phyloP scores from a whole-genome alignment of 768 basidiomycete species.

The Lentinula aciculospora region DNA sequence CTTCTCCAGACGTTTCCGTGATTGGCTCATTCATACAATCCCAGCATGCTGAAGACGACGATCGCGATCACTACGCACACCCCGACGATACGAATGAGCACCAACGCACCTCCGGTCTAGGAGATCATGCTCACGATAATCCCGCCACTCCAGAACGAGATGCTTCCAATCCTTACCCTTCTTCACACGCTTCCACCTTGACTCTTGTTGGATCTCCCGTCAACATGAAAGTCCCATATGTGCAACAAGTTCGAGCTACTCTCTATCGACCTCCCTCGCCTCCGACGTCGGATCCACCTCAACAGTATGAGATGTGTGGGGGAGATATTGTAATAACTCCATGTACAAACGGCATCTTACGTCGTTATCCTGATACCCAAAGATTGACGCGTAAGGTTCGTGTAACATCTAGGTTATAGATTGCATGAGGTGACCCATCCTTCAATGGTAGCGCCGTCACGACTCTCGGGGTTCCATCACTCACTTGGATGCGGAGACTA shows the following conservation, averaged over 20 bases:
- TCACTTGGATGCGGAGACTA: neutral
- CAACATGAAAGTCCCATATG: neutral
- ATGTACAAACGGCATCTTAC: neutral
- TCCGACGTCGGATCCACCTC: neutral
- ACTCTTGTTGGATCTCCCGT: neutral
- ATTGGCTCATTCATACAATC: neutral
- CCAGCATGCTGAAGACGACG: neutral
- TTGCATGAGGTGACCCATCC: neutral
- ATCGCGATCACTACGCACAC: neutral
- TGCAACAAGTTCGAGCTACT: neutral
- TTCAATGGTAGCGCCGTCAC: neutral
- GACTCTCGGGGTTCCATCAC: neutral
- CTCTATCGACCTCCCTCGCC: neutral
- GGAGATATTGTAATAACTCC: neutral
- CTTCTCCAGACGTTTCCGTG: neutral
- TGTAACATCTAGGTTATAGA: neutral
- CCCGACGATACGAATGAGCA: neutral
- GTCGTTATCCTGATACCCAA: neutral
- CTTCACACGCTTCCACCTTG: neutral
- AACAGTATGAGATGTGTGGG: neutral
- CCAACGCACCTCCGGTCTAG: neutral
- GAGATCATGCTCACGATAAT: neutral
- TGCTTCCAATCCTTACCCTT: neutral
- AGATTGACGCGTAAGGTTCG: neutral
- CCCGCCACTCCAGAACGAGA: neutral